Evolutionary conservation across 108 stramenopile species (phyloP).

Genomic region (Cyclostephanos tholiformis): DNA sequence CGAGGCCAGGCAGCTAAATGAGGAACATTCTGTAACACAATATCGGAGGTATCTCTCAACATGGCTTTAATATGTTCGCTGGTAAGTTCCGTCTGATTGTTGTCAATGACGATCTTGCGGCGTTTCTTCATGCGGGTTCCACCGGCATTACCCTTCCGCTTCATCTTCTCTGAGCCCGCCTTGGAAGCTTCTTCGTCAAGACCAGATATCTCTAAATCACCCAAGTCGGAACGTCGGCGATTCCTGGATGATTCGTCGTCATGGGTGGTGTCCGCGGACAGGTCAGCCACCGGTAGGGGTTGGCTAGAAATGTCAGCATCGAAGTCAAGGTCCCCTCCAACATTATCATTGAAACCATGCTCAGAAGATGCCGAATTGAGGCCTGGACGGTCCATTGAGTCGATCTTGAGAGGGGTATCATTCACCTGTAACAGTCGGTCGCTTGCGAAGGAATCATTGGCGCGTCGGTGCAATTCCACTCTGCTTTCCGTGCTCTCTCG

Average conservation of each 20-base stretch:
- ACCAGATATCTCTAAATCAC: conserved; percentile 49
- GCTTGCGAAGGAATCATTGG: conserved; percentile 44
- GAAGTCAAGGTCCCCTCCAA: conserved; percentile 43
- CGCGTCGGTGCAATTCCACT: conserved; percentile 80
- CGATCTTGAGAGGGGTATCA: conserved; percentile 41
- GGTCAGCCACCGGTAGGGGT: conserved; percentile 42
- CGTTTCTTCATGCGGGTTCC: conserved; percentile 71
- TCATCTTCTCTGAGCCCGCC: conserved; percentile 32
- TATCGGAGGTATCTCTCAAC: conserved; percentile 76
- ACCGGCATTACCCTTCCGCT: conserved; percentile 34
- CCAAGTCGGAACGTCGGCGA: conserved; percentile 41
- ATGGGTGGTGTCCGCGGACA: conserved; percentile 50
- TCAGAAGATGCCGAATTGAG: conserved; percentile 27
- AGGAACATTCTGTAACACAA: conserved; percentile 49
- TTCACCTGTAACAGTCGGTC: conserved; percentile 48
- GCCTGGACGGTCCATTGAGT: conserved; percentile 20
- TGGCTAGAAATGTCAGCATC: conserved; percentile 38
- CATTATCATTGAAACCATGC: conserved; percentile 30
- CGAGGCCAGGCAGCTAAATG: conserved; percentile 61
- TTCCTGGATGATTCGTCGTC: conserved; percentile 50
- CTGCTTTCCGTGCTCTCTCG: conserved; percentile 58
- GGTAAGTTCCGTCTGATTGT: conserved; percentile 78
- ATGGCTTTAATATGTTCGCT: conserved; percentile 79
- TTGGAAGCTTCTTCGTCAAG: conserved; percentile 29
- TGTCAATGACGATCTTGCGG: conserved; percentile 83